phyloP scores from a whole-genome alignment of 805 yeast genomes.

The Blastobotrys terrestris region DNA sequence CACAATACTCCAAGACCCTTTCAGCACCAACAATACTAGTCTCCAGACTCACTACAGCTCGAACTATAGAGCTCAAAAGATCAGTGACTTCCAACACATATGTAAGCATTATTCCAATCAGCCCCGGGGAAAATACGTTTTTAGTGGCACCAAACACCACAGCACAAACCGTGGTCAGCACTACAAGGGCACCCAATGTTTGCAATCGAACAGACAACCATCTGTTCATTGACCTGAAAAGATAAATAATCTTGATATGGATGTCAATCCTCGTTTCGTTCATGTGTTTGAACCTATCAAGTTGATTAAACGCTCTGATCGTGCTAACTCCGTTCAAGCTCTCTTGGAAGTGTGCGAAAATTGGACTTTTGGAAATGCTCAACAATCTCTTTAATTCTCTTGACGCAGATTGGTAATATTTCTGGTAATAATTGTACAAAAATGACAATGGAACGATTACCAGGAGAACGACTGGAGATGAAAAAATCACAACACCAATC shows the following conservation, averaged over 20 bases:
- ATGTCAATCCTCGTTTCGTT: conserved; percentile 48
- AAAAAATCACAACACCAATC: conserved; percentile 66
- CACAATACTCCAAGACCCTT: conserved; percentile 32
- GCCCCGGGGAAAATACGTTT: conserved; percentile 60
- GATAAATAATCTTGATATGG: conserved; percentile 77
- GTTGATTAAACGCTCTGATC: conserved; percentile 70
- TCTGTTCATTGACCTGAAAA: conserved; percentile 75
- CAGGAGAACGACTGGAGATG: conserved; percentile 82
- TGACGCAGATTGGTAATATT: conserved; percentile 59
- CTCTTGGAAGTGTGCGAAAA: conserved; percentile 78
- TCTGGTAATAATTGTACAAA: conserved; percentile 65
- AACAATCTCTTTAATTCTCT: conserved; percentile 74
- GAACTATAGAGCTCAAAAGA: conserved; percentile 80
- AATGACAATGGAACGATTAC: conserved; percentile 62
- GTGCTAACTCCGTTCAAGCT: conserved; percentile 72
- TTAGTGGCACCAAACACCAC: conserved; percentile 54
- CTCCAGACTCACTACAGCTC: conserved; percentile 91
- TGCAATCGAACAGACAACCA: conserved; percentile 91
- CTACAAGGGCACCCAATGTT: conserved; percentile 73
- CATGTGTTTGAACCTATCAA: conserved; percentile 49
- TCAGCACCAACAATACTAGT: conserved; percentile 89
- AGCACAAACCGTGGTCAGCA: conserved; percentile 71
- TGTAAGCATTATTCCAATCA: conserved; percentile 83
- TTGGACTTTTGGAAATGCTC: conserved; percentile 65
- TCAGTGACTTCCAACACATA: conserved; percentile 83